phyloP scores from a whole-genome alignment of 257 asterid genomes.

The Solanum piurae region DNA sequence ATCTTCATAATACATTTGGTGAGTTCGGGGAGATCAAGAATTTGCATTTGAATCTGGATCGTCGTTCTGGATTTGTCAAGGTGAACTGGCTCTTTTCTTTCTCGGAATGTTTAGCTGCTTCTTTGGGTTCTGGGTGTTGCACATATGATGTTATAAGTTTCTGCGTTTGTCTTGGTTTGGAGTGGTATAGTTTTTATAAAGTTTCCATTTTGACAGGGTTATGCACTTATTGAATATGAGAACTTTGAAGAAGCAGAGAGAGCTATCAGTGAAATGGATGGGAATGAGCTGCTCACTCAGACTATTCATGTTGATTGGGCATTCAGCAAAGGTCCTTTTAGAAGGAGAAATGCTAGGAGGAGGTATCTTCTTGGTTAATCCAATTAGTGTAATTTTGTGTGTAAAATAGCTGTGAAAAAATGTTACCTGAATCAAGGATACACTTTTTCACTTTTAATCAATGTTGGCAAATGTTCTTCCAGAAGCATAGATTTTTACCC shows the following conservation, averaged over 20 bases:
- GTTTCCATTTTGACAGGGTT: slow-evolving; percentile 30
- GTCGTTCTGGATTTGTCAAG: slow-evolving; percentile 98
- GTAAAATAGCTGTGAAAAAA: background rate
- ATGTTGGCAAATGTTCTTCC: background rate
- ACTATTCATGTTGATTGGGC: slow-evolving; percentile 84
- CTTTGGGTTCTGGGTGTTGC: background rate
- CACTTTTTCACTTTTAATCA: background rate
- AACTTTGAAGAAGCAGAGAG: slow-evolving; percentile 70
- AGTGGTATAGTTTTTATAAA: background rate
- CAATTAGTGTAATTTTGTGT: background rate
- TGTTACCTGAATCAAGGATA: background rate
- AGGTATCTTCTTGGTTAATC: slow-evolving; percentile 34
- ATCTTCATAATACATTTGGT: slow-evolving; percentile 66
- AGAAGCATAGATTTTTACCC: background rate
- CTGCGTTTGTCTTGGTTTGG: background rate
- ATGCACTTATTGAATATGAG: slow-evolving; percentile 73
- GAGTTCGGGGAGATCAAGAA: slow-evolving; percentile 88
- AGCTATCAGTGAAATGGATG: slow-evolving; percentile 70
- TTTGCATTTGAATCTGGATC: slow-evolving; percentile 92
- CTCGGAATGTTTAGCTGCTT: background rate
- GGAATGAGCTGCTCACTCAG: slow-evolving; percentile 57
- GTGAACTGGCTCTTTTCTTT: slow-evolving; percentile 14
- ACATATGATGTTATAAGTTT: background rate
- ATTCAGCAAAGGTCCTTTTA: slow-evolving; percentile 91
- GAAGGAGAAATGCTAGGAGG: slow-evolving; percentile 68